Percentiles rank a stretch among this genome's conserved stretches.
Evolutionary conservation across 2,329 filamentous ascomycete genomes (phyloP).

Genomic region (Aureobasidium mangrovei): DNA sequence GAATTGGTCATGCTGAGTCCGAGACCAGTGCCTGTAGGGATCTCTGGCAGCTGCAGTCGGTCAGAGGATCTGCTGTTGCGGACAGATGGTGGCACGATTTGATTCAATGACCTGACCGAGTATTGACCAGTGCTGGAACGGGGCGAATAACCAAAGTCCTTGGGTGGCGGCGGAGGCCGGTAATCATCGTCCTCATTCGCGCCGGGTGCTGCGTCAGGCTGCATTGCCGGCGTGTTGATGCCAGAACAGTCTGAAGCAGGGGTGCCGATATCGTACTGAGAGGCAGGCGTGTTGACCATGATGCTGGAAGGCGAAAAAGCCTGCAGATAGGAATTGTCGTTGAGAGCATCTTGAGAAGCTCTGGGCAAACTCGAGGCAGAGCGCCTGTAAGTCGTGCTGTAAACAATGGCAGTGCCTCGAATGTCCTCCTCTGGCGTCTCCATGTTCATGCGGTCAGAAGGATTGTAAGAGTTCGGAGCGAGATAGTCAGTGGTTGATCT

Average conservation of each 20-base stretch:
- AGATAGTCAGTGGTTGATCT: not conserved
- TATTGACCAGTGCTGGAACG: constrained; percentile 23
- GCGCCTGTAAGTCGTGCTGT: constrained; percentile 5
- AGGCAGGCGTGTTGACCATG: constrained; percentile 13
- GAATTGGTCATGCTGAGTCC: constrained; percentile 33
- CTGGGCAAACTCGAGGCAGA: constrained; percentile 7
- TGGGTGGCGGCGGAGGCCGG: constrained; percentile 35
- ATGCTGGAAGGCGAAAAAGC: constrained; percentile 11
- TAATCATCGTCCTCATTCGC: constrained; percentile 27
- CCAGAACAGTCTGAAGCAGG: constrained; percentile 8
- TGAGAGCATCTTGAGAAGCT: constrained; percentile 6
- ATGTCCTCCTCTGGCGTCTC: constrained; percentile 7
- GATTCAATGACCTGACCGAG: constrained; percentile 16
- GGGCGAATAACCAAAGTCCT: constrained; percentile 32
- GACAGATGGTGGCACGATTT: not conserved
- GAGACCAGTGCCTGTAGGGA: constrained; percentile 32
- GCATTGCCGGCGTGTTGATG: not conserved
- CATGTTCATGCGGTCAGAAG: constrained; percentile 4
- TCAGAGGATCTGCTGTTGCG: constrained; percentile 4
- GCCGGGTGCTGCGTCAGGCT: not conserved
- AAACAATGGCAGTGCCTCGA: constrained; percentile 8
- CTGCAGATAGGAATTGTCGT: constrained; percentile 1
- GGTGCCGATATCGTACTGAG: not conserved
- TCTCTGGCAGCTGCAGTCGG: constrained; percentile 30
- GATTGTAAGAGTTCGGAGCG: constrained; percentile 1